A percentile compares a stretch with the other conserved stretches of the same genome.
Conservation (phyloP, 1,284 basidiomycete species). For the Puccinia coronata region DNA sequence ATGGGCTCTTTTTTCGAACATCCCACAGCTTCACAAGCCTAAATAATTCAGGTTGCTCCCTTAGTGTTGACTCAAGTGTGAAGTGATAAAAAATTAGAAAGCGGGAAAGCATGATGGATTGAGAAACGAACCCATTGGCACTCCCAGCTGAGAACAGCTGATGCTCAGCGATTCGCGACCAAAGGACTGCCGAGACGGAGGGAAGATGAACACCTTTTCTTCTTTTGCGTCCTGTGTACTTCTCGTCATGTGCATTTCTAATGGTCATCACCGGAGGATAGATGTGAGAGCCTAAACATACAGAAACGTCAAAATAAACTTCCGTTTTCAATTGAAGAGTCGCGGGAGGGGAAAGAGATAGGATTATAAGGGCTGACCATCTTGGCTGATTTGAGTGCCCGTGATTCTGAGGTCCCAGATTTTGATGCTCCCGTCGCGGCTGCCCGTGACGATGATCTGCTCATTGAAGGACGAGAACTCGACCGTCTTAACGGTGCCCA, state of each 20-base stretch:
- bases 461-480: slow-evolving; percentile 36
- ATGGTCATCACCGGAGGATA: slow-evolving; percentile 42
- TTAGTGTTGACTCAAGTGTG: too few species aligned
- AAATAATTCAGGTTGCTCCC: neutral
- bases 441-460: slow-evolving; percentile 27
- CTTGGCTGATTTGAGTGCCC: neutral
- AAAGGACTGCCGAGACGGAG: slow-evolving; percentile 42
- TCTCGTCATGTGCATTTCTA: slow-evolving; percentile 44
- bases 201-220: slow-evolving; percentile 24
- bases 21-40: slow-evolving; percentile 46
- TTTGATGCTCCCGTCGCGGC: slow-evolving; percentile 38
- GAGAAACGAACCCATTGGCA: slow-evolving; percentile 39
- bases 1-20: slow-evolving; percentile 34
- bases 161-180: slow-evolving; percentile 20
- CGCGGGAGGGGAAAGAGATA: neutral
- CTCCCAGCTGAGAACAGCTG: slow-evolving; percentile 37
- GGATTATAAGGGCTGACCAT: slow-evolving; percentile 5
- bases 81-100: neutral
- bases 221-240: slow-evolving; percentile 16
- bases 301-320: neutral
- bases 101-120: neutral
- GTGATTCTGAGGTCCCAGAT: slow-evolving; percentile 40
- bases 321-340: neutral
- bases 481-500: slow-evolving; percentile 35
- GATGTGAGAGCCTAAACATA: slow-evolving; percentile 1